Percentiles rank a stretch among this genome's conserved stretches.
Conservation (phyloP, 2,329 filamentous ascomycete species). For the Zelopaecilomyces penicillatus region DNA sequence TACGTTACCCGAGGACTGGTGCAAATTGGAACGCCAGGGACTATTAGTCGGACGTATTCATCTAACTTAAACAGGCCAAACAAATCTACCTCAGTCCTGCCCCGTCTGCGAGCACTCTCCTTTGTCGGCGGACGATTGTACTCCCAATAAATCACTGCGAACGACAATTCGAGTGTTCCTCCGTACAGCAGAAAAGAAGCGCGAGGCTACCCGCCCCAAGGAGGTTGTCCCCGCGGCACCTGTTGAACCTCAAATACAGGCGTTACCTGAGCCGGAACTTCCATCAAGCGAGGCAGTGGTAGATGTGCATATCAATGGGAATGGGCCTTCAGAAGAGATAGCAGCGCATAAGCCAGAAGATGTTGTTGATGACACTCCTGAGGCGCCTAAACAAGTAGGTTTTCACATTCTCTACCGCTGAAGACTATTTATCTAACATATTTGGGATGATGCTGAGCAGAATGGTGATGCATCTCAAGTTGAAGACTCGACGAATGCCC, state of each 20-base stretch:
- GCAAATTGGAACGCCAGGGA: too few relatives aligned
- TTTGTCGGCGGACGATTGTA: constrained; percentile 77
- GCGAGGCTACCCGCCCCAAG: constrained; percentile 54
- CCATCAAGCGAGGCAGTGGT: constrained; percentile 13
- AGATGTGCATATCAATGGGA: neutral
- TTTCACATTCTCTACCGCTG: too few relatives aligned
- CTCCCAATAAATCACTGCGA: constrained; percentile 80
- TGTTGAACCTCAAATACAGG: constrained; percentile 30
- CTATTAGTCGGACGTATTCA: neutral
- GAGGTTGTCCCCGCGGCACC: constrained; percentile 34
- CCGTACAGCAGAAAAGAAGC: constrained; percentile 84
- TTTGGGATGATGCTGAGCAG: neutral
- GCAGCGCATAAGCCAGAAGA: neutral
- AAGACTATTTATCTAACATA: too few relatives aligned
- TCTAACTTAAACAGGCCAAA: constrained; percentile 51
- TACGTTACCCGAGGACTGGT: constrained; percentile 27
- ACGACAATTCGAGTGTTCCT: constrained; percentile 89
- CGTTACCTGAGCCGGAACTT: constrained; percentile 18
- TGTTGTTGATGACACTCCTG: neutral
- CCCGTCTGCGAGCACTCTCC: constrained; percentile 91
- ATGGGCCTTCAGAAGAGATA: neutral
- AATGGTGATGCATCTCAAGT: too few relatives aligned
- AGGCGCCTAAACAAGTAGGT: constrained; percentile 9
- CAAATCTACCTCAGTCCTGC: constrained; percentile 67
- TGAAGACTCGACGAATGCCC: constrained; percentile 6